Base-by-base conservation (phyloP, 139 green algal genomes). In the Ulvella scutata region DNA sequence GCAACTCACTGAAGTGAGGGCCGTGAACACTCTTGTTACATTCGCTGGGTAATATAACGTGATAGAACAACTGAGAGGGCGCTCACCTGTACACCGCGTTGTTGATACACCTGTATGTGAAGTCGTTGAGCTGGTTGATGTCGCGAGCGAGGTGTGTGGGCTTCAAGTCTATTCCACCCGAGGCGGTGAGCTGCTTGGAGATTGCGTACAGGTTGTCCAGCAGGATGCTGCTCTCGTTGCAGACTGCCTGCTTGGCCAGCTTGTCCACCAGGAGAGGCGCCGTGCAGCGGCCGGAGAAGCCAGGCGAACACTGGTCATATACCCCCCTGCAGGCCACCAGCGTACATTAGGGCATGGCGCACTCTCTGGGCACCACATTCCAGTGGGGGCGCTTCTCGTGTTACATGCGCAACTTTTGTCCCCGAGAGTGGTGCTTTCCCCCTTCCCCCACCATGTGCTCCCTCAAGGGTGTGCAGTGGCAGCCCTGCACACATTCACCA, bases 221-320 rank as follows among this genome's bases (percentile, higher is more conserved):
- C 33, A 96, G 92, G 75, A 87, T 78, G 3, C 79, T 74, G 77
- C 85, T 92, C 75, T 96, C 90, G 79, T 94, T 95, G 86, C 81
- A 88, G 34, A 96, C 82, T 0, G 76, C 29, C 1, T 29, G 13
- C 29, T 33, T 43, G 35, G 61, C 10, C 26, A 72, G 61, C 29
- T 72, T 79, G 82, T 97, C 92, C 6, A 97, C 81, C 61, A 97
- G 82, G 74, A 96, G 80, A 1, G 92, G 92, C 0, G 92, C 92
- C 6, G 92, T 97, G 84, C 92, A 97, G 31, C 92, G 85, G 2
- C 91, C 92, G 1, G 44, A 79, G 79, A 88, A 96, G 9, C 89
- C 84, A 0, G 88, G 88, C 59, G 73, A 81, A 4, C 79, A 78
- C 10, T 77, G 73, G 72, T 95, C 88, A 82, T 96, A 96, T 62